Percentiles rank a stretch among this genome's conserved stretches.
Evolutionary conservation across 2,329 filamentous ascomycete genomes (phyloP).

Genomic region (Keithomyces neogunnii): DNA sequence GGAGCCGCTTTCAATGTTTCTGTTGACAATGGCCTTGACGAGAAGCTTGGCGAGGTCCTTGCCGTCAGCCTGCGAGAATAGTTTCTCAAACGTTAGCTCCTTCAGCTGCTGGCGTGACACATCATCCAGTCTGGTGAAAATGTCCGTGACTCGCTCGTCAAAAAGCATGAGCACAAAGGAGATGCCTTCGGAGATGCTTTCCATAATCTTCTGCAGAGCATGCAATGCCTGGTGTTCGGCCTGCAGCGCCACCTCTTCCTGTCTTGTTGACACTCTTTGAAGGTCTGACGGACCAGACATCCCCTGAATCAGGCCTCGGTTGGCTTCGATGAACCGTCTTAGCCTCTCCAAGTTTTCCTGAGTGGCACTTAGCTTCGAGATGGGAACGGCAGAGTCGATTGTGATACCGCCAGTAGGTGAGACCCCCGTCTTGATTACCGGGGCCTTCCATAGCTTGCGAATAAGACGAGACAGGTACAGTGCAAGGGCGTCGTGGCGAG

Average conservation of each 20-base stretch:
- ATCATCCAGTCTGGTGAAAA: constrained; percentile 68
- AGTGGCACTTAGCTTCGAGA: constrained; percentile 62
- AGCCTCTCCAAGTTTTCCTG: constrained; percentile 76
- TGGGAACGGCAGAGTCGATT: constrained; percentile 58
- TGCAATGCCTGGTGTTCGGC: constrained; percentile 91
- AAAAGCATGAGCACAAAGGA: constrained; percentile 94
- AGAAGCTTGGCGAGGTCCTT: constrained; percentile 88
- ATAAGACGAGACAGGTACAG: constrained; percentile 85
- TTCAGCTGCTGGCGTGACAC: constrained; percentile 59
- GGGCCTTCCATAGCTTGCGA: constrained; percentile 77
- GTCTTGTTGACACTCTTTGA: constrained; percentile 67
- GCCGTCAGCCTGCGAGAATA: constrained; percentile 73
- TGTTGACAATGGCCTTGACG: constrained; percentile 95
- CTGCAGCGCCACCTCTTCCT: constrained; percentile 87
- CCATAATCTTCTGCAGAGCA: constrained; percentile 75
- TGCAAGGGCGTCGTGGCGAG: constrained; percentile 79
- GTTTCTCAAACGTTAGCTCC: constrained; percentile 74
- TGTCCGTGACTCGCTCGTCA: constrained; percentile 85
- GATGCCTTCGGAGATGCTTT: constrained; percentile 90
- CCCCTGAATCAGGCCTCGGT: constrained; percentile 86
- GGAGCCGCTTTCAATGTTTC: constrained; percentile 92
- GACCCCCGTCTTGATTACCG: constrained; percentile 52
- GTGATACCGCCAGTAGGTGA: constrained; percentile 49
- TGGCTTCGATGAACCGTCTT: constrained; percentile 74
- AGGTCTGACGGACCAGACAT: constrained; percentile 83